Evolutionary conservation across 2,329 filamentous ascomycete species (phyloP).

Genomic region (Hypoxylon sp.): DNA sequence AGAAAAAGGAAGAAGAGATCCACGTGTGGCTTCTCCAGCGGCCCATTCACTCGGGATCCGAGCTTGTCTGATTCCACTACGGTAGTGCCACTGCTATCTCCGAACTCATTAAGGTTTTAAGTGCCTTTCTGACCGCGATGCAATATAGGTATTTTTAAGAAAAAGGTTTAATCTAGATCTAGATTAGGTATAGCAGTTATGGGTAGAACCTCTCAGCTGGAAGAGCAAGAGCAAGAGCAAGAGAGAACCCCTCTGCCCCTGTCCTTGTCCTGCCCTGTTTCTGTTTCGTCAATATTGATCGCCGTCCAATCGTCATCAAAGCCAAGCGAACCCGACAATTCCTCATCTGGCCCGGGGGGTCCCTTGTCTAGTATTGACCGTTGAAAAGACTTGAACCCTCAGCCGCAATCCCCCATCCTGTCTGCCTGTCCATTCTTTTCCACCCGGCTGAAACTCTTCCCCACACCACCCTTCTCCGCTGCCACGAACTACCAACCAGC

Average conservation of each 20-base stretch:
- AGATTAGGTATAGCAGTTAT: too few relatives aligned
- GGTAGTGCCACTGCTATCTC: too few relatives aligned
- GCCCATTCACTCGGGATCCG: slow-evolving; percentile 35
- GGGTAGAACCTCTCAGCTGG: too few relatives aligned
- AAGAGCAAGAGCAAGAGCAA: too few relatives aligned
- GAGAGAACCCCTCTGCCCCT: too few relatives aligned
- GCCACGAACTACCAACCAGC: slow-evolving; percentile 7
- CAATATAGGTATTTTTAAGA: too few relatives aligned
- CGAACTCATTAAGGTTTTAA: too few relatives aligned
- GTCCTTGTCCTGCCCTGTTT: slow-evolving; percentile 3
- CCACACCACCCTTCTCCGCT: slow-evolving; percentile 10
- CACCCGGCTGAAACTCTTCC: slow-evolving; percentile 21
- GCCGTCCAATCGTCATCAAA: slow-evolving; percentile 22
- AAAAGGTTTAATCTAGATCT: too few relatives aligned
- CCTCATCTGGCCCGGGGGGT: slow-evolving; percentile 2
- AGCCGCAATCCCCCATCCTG: slow-evolving; percentile 27
- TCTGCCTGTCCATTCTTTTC: too few relatives aligned
- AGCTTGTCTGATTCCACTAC: slow-evolving; percentile 26
- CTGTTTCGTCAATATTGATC: not conserved
- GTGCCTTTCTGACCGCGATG: too few relatives aligned
- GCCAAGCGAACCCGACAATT: slow-evolving; percentile 30
- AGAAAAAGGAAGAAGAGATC: too few relatives aligned
- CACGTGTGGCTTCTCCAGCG: slow-evolving; percentile 32
- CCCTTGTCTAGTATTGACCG: slow-evolving; percentile 9
- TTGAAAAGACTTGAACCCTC: slow-evolving; percentile 1